Conservation (phyloP, 169 alveolate genomes). For the Plasmodium relictum region DNA sequence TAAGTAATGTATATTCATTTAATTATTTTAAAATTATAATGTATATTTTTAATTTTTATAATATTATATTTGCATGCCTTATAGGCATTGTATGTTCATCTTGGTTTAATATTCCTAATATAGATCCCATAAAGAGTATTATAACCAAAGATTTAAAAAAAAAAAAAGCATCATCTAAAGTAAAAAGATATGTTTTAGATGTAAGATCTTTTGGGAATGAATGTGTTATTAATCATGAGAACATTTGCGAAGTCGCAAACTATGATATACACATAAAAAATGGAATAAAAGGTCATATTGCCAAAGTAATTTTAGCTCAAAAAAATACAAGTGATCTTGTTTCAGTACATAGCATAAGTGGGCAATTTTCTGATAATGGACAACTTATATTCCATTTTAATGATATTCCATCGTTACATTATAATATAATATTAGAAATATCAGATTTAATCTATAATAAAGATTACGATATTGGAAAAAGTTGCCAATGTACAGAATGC, state of each 20-base stretch:
- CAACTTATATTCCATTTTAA: conserved; percentile 23
- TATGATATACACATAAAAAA: conserved; percentile 34
- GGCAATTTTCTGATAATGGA: conserved; percentile 25
- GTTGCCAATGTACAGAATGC: conserved; percentile 36
- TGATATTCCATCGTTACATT: conserved; percentile 63
- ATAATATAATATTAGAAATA: conserved; percentile 44
- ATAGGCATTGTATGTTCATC: conserved; percentile 45
- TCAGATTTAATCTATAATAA: conserved; percentile 32
- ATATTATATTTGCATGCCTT: conserved; percentile 33
- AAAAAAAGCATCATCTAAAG: background rate
- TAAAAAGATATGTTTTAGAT: conserved; percentile 33
- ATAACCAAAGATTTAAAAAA: background rate
- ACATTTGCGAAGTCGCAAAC: conserved; percentile 34
- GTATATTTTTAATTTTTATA: conserved; percentile 7
- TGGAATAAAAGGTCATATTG: conserved; percentile 40
- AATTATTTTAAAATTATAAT: background rate
- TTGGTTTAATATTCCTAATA: background rate
- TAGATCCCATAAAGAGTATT: background rate
- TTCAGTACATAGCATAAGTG: conserved; percentile 24
- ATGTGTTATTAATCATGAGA: conserved; percentile 35
- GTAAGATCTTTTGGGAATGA: conserved; percentile 35
- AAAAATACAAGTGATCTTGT: conserved; percentile 61
- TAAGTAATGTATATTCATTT: background rate
- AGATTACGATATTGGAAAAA: conserved; percentile 55
- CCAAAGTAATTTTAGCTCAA: conserved; percentile 46